Base-by-base conservation (phyloP, 2,329 filamentous ascomycete genomes). In the Chrysoporthe puriensis region DNA sequence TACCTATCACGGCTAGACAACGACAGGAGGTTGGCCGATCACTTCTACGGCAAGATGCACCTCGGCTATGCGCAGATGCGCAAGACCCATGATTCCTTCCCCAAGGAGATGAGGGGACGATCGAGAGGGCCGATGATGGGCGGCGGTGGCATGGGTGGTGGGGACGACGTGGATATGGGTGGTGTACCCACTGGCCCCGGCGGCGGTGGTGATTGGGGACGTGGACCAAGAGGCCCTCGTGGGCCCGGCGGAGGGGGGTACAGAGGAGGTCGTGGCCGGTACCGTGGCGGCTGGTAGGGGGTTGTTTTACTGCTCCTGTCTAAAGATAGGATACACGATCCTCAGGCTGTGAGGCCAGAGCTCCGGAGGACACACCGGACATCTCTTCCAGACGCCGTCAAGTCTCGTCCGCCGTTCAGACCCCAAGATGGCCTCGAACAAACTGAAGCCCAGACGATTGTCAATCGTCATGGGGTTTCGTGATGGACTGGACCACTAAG, bases 21-120 rank as follows among this genome's bases (percentile, higher is more conserved):
- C 76, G 96, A 99, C 78, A 88, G 96, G 46, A 87, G 96, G 42
- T 79, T 99, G 76, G 96, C 96, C 26, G 96, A 99, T 77, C 96
- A 99, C 79, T 99, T 99, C 77, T 98, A 97, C 79, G 96, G 96
- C 32, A 99, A 99, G 84, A 99, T 99, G 96, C 96, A 99, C 77
- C 82, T 99, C 67, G 96, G 96, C 0, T 99, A 98, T 77, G 96
- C 96, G 18, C 93, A 97, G 81, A 99, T 99, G 96, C 89, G 96
- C 74, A 97, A 96, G 84, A 96, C 94, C 3, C 94, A 88, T 75
- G 94, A 97, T 66, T 83, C 87, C n/a, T 88, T 99, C 70, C 91
- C 91, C 63, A 94, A 94, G 79, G 94, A 97, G 77, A 85, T 97
- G 79, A 92, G 93, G 76, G 90, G 90, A 1, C 84, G 92, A 40